Percentiles rank a stretch among this genome's conserved stretches.
These are phyloP conservation scores for Laguncularia racemosa DNA, from an alignment of 345 rosid species.

Conservation along the genomic window DNA sequence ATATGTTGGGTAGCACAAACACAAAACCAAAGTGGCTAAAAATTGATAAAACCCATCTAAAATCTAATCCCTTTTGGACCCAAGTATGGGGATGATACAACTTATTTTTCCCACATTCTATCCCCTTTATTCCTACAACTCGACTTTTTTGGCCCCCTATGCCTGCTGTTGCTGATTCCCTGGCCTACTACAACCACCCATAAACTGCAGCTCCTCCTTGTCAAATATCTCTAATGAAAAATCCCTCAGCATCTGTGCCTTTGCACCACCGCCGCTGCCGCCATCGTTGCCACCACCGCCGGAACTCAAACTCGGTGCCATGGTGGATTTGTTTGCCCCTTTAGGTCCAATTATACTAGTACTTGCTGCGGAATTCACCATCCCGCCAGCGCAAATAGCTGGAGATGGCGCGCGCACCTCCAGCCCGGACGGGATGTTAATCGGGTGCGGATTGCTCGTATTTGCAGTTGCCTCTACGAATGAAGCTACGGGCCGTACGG, in stretches of 20 bases:
- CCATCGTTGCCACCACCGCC: neutral
- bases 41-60: too few species aligned
- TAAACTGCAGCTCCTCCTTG: conserved; percentile 32
- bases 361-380: conserved; percentile 14
- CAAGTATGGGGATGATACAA: too few species aligned
- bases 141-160: too few species aligned
- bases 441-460: too few species aligned
- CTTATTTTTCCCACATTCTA: too few species aligned
- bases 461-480: conserved; percentile 8
- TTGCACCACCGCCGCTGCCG: conserved; percentile 13
- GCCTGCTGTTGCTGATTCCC: too few species aligned
- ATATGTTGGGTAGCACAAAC: too few species aligned
- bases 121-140: too few species aligned
- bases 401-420: conserved; percentile 10
- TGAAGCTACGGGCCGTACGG: conserved; percentile 27
- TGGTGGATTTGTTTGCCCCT: conserved; percentile 29
- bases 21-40: too few species aligned
- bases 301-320: conserved; percentile 39
- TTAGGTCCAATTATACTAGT: conserved; percentile 26
- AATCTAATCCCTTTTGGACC: too few species aligned
- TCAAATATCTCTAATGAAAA: conserved; percentile 36
- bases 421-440: conserved; percentile 5
- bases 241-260: conserved; percentile 30
- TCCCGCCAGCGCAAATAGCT: conserved; percentile 5
- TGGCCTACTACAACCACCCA: conserved; percentile 10